A percentile compares a stretch with the other conserved stretches of the same genome.
Evolutionary conservation across 305 asterid species (phyloP).

Genomic region (Nicotiana rustica): DNA sequence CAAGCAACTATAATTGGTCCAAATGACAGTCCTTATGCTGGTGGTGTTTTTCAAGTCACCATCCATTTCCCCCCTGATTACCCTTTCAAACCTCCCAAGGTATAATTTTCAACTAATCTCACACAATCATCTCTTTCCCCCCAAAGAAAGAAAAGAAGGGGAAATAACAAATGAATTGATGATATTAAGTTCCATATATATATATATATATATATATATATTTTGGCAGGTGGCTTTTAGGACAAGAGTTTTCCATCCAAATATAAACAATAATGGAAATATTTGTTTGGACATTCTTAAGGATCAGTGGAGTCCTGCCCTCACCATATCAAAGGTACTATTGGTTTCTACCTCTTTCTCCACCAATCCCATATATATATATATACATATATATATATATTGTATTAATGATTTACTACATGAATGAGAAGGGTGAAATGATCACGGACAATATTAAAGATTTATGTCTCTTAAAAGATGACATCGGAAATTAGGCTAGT

Average conservation of each 20-base stretch:
- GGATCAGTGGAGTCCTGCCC: constrained; percentile 99
- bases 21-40: constrained; percentile 85
- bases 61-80: constrained; percentile 89
- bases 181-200: background rate
- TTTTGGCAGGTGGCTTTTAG: constrained; percentile 79
- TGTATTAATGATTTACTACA: background rate
- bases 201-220: background rate
- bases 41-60: constrained; percentile 90
- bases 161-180: background rate
- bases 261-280: constrained; percentile 84
- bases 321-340: constrained; percentile 86
- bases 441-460: background rate
- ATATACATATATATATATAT: background rate
- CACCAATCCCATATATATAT: background rate
- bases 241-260: constrained; percentile 92
- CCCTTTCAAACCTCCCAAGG: constrained; percentile 96
- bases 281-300: constrained; percentile 89
- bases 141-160: background rate
- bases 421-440: background rate
- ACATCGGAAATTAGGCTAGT: background rate
- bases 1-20: constrained; percentile 96
- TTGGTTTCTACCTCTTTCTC: background rate
- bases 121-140: background rate
- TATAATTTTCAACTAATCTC: constrained; percentile 30
- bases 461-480: background rate